Evolutionary conservation across 1,139 yeast genomes (phyloP), one percentile per base, ranked within the genome.

Genomic region (Nematodospora anomalae): DNA sequence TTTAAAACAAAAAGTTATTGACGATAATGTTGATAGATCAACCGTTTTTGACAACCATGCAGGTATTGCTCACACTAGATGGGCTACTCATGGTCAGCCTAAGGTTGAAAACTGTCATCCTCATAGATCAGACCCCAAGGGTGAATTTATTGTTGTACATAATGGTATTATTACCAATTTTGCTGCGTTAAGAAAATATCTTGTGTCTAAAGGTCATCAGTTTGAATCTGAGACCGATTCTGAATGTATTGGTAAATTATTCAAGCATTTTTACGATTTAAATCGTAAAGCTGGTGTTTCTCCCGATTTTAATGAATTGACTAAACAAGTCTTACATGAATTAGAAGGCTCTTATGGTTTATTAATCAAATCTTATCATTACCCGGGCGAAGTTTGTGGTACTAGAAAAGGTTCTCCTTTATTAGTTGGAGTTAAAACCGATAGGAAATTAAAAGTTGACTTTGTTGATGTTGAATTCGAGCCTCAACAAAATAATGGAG

Each of bases 41-140:
- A 79, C 76, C 38, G 73, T 79, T 16, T 88, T 88, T 56, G 83
- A 80, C 52, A 80, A 84, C 62, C 98, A 92, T 58, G 92, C 83
- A 42, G 98, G 96, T 59, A 92, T 94, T 61, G 97, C 98, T 27
- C 99, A 94, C 66, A 94, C 99, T 12, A 84, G 99, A 73, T 94
- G 99, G 99, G 98, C 99, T 32, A 94, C 99, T 30, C 99, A 94
- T 64, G 99, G 99, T 64, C 87, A 83, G 54, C 97, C 97, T 40
- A 79, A 78, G 53, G 79, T 75, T 43, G 58, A 67, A 47, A 94
- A 94, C 71, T 92, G 97, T 62, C 99, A 94, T 60, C 99, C 99
- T 36, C 98, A 92, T 60, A 73, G 94, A 51, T 87, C 96, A 1
- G 98, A 88, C 60, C 74, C 76, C 8, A 64, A 67, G 36, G 84